Percentiles rank a stretch among this genome's conserved stretches.
Conservation (phyloP, 495 filamentous ascomycete genomes). For the Daldinia caldariorum region DNA sequence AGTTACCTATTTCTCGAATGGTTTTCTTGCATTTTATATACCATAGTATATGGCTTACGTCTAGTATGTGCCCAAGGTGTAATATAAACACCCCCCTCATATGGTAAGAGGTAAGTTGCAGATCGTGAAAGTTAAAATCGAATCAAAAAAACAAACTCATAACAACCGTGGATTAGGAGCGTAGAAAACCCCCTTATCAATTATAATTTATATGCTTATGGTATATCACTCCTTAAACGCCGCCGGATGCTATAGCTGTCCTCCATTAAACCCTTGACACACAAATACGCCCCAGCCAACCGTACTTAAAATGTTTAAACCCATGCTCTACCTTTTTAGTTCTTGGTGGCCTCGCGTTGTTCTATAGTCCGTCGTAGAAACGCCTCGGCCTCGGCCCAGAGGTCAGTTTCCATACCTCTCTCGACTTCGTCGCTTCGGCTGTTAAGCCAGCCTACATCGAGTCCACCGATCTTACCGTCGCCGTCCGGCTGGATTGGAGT, state of each 20-base stretch:
- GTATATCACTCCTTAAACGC: slow-evolving; percentile 35
- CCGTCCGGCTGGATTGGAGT: slow-evolving; percentile 56
- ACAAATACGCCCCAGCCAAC: not conserved
- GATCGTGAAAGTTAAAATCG: not conserved
- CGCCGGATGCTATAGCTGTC: slow-evolving; percentile 27
- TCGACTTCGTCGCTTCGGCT: slow-evolving; percentile 79
- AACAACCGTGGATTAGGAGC: not conserved
- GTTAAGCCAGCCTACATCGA: slow-evolving; percentile 89
- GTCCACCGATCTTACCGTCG: slow-evolving; percentile 65
- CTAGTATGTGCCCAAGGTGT: too few species aligned
- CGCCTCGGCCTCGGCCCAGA: slow-evolving; percentile 70
- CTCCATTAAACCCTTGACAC: not conserved
- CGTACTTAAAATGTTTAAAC: too few species aligned
- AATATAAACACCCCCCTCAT: too few species aligned
- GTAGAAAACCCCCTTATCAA: not conserved
- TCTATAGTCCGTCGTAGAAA: slow-evolving; percentile 41
- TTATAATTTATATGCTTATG: not conserved
- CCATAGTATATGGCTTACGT: too few species aligned
- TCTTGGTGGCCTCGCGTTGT: not conserved
- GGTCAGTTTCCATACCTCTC: slow-evolving; percentile 79
- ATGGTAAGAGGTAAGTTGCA: not conserved
- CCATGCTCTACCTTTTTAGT: not conserved
- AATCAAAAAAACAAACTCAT: not conserved
- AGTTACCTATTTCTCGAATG: too few species aligned
- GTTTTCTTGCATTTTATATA: too few species aligned